These are phyloP conservation scores for Cicer yamashitae DNA, from an alignment of 306 rosid genomes.

Conservation along the genomic window DNA sequence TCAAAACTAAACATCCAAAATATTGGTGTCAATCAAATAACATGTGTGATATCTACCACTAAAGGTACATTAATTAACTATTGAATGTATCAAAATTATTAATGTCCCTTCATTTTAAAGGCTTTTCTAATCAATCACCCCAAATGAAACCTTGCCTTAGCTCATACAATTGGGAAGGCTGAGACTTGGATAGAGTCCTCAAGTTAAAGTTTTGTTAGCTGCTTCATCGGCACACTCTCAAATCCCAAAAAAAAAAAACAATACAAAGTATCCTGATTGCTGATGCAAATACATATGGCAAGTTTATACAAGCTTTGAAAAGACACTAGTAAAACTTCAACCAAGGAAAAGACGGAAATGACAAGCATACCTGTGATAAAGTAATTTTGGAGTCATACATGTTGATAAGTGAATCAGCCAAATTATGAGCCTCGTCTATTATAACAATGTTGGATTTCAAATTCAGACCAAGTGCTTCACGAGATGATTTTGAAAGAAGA, in stretches of 20 bases:
- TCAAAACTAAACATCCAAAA: slow-evolving; percentile 24
- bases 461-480: slow-evolving; percentile 89
- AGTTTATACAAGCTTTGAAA: slow-evolving; percentile 19
- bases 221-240: neutral
- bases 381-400: slow-evolving; percentile 84
- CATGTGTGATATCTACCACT: slow-evolving; percentile 8
- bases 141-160: slow-evolving; percentile 9
- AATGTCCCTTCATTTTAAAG: slow-evolving; percentile 15
- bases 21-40: slow-evolving; percentile 27
- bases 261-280: neutral
- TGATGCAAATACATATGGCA: slow-evolving; percentile 36
- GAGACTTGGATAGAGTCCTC: neutral
- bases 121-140: slow-evolving; percentile 24
- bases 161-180: slow-evolving; percentile 4
- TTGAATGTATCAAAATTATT: slow-evolving; percentile 17
- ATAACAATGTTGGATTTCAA: slow-evolving; percentile 79
- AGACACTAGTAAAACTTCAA: slow-evolving; percentile 26
- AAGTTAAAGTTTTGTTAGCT: neutral
- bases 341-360: slow-evolving; percentile 31
- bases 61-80: slow-evolving; percentile 10
- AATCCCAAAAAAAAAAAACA: neutral
- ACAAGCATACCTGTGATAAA: slow-evolving; percentile 66
- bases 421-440: slow-evolving; percentile 94
- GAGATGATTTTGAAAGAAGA: slow-evolving; percentile 90
- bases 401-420: slow-evolving; percentile 92